Conservation (phyloP, 805 yeast species). For the Starmerella geochares region DNA sequence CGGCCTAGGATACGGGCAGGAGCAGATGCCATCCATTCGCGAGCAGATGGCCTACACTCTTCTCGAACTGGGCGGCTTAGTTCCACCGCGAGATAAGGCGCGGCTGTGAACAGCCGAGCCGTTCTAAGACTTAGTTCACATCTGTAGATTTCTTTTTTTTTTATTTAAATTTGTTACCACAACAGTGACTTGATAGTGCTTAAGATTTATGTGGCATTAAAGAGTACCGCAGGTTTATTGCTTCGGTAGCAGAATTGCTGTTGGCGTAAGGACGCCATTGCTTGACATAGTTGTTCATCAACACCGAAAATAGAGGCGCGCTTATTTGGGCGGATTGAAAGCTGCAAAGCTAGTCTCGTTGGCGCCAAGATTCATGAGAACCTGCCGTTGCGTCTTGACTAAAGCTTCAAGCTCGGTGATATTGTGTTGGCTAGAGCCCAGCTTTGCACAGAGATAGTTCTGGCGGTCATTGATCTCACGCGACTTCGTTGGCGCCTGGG, state of each 20-base stretch:
- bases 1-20: slow-evolving; percentile 47
- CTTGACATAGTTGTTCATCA: too few relatives aligned
- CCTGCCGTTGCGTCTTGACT: slow-evolving; percentile 32
- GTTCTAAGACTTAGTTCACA: too few relatives aligned
- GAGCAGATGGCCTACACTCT: slow-evolving; percentile 46
- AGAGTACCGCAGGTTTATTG: too few relatives aligned
- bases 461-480: slow-evolving; percentile 53
- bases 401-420: background rate
- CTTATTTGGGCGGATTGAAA: background rate
- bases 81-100: background rate
- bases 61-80: slow-evolving; percentile 2
- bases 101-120: background rate
- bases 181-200: too few relatives aligned
- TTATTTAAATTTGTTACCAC: background rate
- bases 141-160: too few relatives aligned
- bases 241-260: too few relatives aligned
- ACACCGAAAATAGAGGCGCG: too few relatives aligned
- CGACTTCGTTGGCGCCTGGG: slow-evolving; percentile 36
- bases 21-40: slow-evolving; percentile 60
- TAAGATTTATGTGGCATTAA: too few relatives aligned
- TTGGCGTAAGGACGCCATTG: too few relatives aligned
- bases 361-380: slow-evolving; percentile 11
- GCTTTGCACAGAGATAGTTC: slow-evolving; percentile 56
- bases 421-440: slow-evolving; percentile 41
- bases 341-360: background rate